phyloP scores from a whole-genome alignment of 2,329 filamentous ascomycete species.

The Sclerotinia nivalis region DNA sequence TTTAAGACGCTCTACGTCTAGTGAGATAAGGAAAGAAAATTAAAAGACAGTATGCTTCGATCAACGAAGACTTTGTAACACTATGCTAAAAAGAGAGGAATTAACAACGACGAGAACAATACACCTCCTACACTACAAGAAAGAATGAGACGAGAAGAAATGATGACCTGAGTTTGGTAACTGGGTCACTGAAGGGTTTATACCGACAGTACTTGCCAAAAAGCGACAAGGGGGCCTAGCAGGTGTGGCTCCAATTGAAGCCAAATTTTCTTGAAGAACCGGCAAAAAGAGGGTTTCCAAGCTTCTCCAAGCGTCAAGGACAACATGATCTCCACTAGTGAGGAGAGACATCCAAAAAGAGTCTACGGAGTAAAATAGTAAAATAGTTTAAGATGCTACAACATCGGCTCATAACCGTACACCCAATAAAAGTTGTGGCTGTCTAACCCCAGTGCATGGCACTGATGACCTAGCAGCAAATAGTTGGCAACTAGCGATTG shows the following conservation, averaged over 20 bases:
- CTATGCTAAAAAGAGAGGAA: constrained; percentile 25
- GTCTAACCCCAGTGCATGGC: constrained; percentile 10
- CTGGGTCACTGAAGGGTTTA: constrained; percentile 22
- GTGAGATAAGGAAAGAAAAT: constrained; percentile 31
- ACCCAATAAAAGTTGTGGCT: constrained; percentile 15
- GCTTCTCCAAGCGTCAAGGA: constrained; percentile 19
- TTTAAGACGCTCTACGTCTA: constrained; percentile 38
- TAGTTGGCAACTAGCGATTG: constrained; percentile 11
- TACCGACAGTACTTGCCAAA: constrained; percentile 18
- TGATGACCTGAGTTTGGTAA: constrained; percentile 1
- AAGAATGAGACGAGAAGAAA: constrained; percentile 20
- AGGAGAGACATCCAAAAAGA: constrained; percentile 11
- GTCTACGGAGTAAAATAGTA: background rate
- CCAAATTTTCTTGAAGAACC: constrained; percentile 22
- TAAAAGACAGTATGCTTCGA: constrained; percentile 44
- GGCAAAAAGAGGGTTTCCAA: constrained; percentile 14
- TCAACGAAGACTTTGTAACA: constrained; percentile 42
- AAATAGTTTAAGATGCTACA: constrained; percentile 15
- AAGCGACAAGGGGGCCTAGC: background rate
- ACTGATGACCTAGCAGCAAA: constrained; percentile 1
- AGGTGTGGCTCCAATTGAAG: constrained; percentile 10
- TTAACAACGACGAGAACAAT: constrained; percentile 25
- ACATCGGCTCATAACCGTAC: background rate
- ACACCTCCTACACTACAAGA: constrained; percentile 19
- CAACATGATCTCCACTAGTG: constrained; percentile 3